Conservation (phyloP, 257 asterid genomes). For the Apocynum venetum region DNA sequence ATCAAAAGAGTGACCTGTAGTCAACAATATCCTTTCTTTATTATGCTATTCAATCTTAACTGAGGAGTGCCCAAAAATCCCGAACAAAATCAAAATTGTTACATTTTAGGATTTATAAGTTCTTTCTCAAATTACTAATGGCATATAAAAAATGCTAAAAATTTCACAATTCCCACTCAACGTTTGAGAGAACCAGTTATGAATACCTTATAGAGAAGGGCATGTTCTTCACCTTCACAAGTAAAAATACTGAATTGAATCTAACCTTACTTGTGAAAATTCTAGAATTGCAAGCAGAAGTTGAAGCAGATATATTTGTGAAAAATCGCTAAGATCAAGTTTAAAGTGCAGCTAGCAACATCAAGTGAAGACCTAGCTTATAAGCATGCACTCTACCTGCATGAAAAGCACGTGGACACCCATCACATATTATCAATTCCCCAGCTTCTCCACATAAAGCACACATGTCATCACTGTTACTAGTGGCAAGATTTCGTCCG, state of each 20-base stretch:
- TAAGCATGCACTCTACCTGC: constrained; percentile 40
- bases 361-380: neutral
- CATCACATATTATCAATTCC: constrained; percentile 69
- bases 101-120: too few species aligned
- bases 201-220: too few species aligned
- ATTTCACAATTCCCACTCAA: neutral
- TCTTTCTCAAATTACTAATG: neutral
- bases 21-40: neutral
- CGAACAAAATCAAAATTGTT: neutral
- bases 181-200: neutral
- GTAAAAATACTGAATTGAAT: neutral
- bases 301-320: neutral
- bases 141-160: neutral
- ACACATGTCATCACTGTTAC: constrained; percentile 95
- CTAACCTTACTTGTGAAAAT: neutral
- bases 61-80: neutral
- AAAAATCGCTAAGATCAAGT: neutral
- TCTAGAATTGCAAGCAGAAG: neutral
- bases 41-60: too few species aligned
- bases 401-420: constrained; percentile 98
- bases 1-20: neutral
- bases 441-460: constrained; percentile 89
- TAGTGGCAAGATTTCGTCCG: constrained; percentile 66
- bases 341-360: neutral
- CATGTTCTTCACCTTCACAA: too few species aligned